A percentile compares a stretch with the other conserved stretches of the same genome.
phyloP scores from a whole-genome alignment of 2,329 filamentous ascomycete genomes.

The Beauveria australis region DNA sequence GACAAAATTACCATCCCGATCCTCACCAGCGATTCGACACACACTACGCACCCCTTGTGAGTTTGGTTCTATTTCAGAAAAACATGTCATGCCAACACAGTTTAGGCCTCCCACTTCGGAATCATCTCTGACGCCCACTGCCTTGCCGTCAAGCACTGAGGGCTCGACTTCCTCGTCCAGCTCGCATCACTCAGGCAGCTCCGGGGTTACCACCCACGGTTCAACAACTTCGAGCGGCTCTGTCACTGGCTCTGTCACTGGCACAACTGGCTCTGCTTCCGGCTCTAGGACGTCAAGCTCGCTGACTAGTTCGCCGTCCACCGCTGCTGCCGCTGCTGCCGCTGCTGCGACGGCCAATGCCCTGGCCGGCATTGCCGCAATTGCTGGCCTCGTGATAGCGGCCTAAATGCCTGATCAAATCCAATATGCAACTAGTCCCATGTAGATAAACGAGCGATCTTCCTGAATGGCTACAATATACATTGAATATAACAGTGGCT shows the following conservation, averaged over 20 bases:
- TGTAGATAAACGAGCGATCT: not conserved
- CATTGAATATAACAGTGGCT: not conserved
- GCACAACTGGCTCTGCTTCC: not conserved
- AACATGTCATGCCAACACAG: not conserved
- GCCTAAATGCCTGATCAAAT: not conserved
- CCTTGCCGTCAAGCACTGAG: not conserved
- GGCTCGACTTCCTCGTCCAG: not conserved
- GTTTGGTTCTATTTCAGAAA: not conserved
- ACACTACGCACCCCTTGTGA: not conserved
- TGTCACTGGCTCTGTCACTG: not conserved
- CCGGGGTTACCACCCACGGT: not conserved
- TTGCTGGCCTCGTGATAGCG: conserved; percentile 3
- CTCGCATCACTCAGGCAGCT: not conserved
- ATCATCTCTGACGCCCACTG: not conserved
- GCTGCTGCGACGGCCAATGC: conserved; percentile 5
- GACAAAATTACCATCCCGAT: not conserved
- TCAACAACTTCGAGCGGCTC: not conserved
- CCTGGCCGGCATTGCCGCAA: conserved; percentile 4
- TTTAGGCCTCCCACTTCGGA: not conserved
- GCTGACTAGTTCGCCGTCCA: not conserved
- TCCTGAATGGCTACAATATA: not conserved
- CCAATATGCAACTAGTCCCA: not conserved
- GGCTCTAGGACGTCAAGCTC: not conserved
- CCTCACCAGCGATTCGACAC: not conserved
- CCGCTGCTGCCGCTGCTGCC: not conserved